These are phyloP conservation scores for Lentinula raphanica DNA, from an alignment of 768 basidiomycete genomes.

Conservation along the genomic window DNA sequence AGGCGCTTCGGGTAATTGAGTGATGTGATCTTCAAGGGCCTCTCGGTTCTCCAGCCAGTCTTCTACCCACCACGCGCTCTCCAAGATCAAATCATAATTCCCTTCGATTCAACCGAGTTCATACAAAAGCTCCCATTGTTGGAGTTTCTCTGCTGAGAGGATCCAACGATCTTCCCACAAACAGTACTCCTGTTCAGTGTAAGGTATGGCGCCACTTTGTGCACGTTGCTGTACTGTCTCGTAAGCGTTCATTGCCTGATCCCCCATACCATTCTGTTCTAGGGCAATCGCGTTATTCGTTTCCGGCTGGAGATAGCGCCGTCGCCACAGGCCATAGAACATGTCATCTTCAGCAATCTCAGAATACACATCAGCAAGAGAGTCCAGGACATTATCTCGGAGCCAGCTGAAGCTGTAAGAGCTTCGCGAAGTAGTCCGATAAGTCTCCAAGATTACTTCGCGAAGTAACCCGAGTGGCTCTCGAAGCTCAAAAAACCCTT, in stretches of 20 bases:
- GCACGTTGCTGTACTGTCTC: constrained; percentile 87
- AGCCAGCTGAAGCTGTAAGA: too few relatives aligned
- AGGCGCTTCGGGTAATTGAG: constrained; percentile 73
- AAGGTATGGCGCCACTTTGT: constrained; percentile 74
- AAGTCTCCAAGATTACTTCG: too few relatives aligned
- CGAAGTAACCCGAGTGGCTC: too few relatives aligned
- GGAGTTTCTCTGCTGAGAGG: constrained; percentile 88
- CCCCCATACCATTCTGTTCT: constrained; percentile 98
- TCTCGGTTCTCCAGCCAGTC: constrained; percentile 88
- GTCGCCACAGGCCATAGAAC: constrained; percentile 94
- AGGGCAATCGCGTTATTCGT: constrained; percentile 85
- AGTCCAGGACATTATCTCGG: constrained; percentile 84
- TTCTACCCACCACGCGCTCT: constrained; percentile 90
- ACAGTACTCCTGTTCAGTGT: constrained; percentile 92
- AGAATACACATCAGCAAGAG: constrained; percentile 91
- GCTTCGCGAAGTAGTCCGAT: too few relatives aligned
- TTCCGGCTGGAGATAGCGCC: constrained; percentile 82
- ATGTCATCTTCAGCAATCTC: constrained; percentile 95
- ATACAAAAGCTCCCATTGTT: constrained; percentile 94
- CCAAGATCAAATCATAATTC: constrained; percentile 88
- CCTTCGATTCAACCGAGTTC: constrained; percentile 86
- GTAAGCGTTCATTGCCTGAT: constrained; percentile 82
- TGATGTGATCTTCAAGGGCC: constrained; percentile 74
- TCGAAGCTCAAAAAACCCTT: too few relatives aligned
- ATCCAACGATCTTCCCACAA: constrained; percentile 99